phyloP scores from a whole-genome alignment of 1,284 basidiomycete species.

The Malassezia brasiliensis region DNA sequence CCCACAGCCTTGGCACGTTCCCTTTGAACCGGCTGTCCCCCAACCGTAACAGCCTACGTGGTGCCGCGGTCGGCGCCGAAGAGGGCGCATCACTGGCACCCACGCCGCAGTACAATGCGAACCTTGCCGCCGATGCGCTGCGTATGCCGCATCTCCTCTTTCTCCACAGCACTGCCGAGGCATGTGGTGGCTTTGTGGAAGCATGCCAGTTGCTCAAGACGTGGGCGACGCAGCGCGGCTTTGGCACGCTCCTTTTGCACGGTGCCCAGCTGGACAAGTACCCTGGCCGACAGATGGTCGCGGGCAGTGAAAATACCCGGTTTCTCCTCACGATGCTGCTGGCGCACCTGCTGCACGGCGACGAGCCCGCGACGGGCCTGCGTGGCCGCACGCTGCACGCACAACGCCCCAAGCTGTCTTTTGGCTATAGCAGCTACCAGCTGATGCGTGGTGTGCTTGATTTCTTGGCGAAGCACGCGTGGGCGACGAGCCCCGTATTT shows the following conservation, averaged over 20 bases:
- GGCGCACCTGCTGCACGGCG: slow-evolving; percentile 45
- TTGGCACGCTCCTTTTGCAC: slow-evolving; percentile 52
- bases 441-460: slow-evolving; percentile 71
- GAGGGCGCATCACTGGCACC: slow-evolving; percentile 22
- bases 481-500: slow-evolving; percentile 58
- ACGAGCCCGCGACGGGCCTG: slow-evolving; percentile 42
- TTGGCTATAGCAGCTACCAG: slow-evolving; percentile 74
- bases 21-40: slow-evolving; percentile 63
- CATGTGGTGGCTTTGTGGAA: slow-evolving; percentile 61
- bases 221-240: slow-evolving; percentile 82
- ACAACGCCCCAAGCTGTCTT: slow-evolving; percentile 53
- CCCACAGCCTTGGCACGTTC: slow-evolving; percentile 58
- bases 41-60: slow-evolving; percentile 52
- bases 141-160: slow-evolving; percentile 63
- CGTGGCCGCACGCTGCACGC: slow-evolving; percentile 52
- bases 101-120: slow-evolving; percentile 71
- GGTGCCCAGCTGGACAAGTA: slow-evolving; percentile 12
- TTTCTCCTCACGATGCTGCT: slow-evolving; percentile 53
- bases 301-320: slow-evolving; percentile 55
- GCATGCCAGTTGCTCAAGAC: slow-evolving; percentile 71
- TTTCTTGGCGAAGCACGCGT: slow-evolving; percentile 63
- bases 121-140: slow-evolving; percentile 61
- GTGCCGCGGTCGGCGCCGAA: slow-evolving; percentile 1
- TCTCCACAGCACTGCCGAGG: slow-evolving; percentile 59
- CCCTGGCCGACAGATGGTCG: slow-evolving; percentile 23